These are phyloP conservation scores for Scorias spongiosa DNA, from an alignment of 2,329 filamentous ascomycete genomes.

Conservation along the genomic window DNA sequence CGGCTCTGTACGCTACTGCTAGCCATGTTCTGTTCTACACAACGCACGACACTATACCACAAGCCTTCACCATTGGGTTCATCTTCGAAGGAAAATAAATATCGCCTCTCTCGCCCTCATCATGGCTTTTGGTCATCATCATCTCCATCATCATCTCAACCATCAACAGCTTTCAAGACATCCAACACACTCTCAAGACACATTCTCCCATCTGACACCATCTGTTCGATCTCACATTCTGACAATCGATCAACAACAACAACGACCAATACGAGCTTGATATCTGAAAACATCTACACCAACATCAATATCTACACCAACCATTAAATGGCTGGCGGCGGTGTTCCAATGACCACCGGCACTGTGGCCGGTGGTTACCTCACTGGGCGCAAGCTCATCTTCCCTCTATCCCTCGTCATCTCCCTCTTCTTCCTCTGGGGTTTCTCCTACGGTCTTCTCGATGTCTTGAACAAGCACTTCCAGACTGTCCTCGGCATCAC, in stretches of 20 bases:
- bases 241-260: too few relatives aligned
- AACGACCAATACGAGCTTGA: too few relatives aligned
- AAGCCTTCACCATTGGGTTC: too few relatives aligned
- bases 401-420: conserved; percentile 33
- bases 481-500: conserved; percentile 23
- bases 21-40: too few relatives aligned
- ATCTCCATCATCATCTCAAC: conserved; percentile 3
- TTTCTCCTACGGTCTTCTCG: conserved; percentile 22
- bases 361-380: conserved; percentile 26
- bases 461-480: conserved; percentile 25
- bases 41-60: too few relatives aligned
- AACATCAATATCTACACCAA: neutral
- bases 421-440: conserved; percentile 32
- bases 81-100: neutral
- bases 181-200: conserved; percentile 1
- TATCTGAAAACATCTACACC: too few relatives aligned
- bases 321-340: conserved; percentile 25
- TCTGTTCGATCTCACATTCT: too few relatives aligned
- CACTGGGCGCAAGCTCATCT: conserved; percentile 31
- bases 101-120: neutral
- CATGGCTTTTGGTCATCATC: conserved; percentile 1
- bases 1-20: too few relatives aligned
- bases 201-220: conserved; percentile 4
- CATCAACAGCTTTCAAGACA: neutral
- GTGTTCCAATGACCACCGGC: conserved; percentile 23